A percentile compares a stretch with the other conserved stretches of the same genome.
Conservation (phyloP, 768 basidiomycete genomes). For the Dendrothele bispora region DNA sequence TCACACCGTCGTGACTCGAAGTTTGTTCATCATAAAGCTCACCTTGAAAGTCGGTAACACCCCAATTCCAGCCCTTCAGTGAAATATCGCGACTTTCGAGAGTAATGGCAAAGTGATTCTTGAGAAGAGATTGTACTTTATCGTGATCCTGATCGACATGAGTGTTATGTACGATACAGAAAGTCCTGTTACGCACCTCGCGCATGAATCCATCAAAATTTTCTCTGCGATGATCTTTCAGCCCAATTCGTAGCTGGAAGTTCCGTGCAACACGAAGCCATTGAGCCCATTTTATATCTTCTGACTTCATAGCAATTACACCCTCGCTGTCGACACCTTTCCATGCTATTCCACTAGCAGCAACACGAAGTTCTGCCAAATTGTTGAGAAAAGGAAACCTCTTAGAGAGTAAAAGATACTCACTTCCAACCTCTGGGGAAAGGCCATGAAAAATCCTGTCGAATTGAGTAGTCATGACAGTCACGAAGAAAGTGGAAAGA, state of each 20-base stretch:
- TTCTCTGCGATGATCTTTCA: slow-evolving; percentile 75
- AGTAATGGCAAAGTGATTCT: slow-evolving; percentile 83
- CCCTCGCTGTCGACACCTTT: slow-evolving; percentile 71
- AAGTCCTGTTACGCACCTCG: slow-evolving; percentile 57
- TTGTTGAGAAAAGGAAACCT: not conserved
- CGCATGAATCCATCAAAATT: slow-evolving; percentile 93
- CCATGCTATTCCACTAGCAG: slow-evolving; percentile 92
- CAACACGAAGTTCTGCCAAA: slow-evolving; percentile 80
- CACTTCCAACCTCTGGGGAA: slow-evolving; percentile 77
- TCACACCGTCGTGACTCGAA: not conserved
- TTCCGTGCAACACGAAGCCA: slow-evolving; percentile 92
- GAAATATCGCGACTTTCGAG: slow-evolving; percentile 85
- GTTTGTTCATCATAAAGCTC: slow-evolving; percentile 20
- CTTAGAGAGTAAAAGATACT: slow-evolving; percentile 33
- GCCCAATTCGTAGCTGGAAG: slow-evolving; percentile 84
- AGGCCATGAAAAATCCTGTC: slow-evolving; percentile 82
- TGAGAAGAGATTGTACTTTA: slow-evolving; percentile 73
- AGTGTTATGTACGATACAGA: not conserved
- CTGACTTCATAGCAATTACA: slow-evolving; percentile 61
- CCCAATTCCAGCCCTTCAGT: slow-evolving; percentile 99
- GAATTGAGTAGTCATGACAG: slow-evolving; percentile 74
- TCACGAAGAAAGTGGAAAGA: not conserved
- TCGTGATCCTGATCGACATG: slow-evolving; percentile 79
- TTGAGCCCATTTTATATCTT: slow-evolving; percentile 84
- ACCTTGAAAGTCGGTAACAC: slow-evolving; percentile 93